A percentile compares a stretch with the other conserved stretches of the same genome.
Conservation (phyloP, 192 early-diverging fungal genomes). For the Umbelopsis sp. region DNA sequence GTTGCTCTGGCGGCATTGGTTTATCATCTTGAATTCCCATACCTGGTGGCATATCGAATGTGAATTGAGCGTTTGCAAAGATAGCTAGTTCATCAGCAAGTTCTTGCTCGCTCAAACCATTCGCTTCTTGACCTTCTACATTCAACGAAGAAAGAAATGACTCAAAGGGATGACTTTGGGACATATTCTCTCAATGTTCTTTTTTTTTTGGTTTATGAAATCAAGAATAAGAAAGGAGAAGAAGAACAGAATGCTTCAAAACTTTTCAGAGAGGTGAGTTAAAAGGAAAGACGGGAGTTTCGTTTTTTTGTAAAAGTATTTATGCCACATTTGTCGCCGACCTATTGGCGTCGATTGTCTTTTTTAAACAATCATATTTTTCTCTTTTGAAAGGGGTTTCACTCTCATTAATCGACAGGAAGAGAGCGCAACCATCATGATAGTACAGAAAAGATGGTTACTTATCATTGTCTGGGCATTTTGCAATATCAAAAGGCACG, state of each 20-base stretch:
- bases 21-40: constrained; percentile 44
- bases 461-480: no score
- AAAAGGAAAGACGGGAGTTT: no score
- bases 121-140: constrained; percentile 27
- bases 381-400: no score
- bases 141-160: constrained; percentile 39
- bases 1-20: constrained; percentile 21
- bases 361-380: no score
- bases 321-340: no score
- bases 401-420: no score
- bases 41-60: constrained; percentile 57
- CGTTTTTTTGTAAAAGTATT: no score
- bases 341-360: no score
- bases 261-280: no score
- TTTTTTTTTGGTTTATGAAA: background rate
- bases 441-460: no score
- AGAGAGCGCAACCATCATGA: no score
- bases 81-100: constrained; percentile 66
- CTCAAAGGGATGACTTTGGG: constrained; percentile 17
- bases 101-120: constrained; percentile 57
- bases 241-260: background rate
- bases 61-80: constrained; percentile 73
- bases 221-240: background rate
- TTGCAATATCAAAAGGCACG: no score
- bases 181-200: constrained; percentile 3